A percentile compares a stretch with the other conserved stretches of the same genome.
Conservation (phyloP, 2,329 filamentous ascomycete genomes). For the Ascochyta lentis region DNA sequence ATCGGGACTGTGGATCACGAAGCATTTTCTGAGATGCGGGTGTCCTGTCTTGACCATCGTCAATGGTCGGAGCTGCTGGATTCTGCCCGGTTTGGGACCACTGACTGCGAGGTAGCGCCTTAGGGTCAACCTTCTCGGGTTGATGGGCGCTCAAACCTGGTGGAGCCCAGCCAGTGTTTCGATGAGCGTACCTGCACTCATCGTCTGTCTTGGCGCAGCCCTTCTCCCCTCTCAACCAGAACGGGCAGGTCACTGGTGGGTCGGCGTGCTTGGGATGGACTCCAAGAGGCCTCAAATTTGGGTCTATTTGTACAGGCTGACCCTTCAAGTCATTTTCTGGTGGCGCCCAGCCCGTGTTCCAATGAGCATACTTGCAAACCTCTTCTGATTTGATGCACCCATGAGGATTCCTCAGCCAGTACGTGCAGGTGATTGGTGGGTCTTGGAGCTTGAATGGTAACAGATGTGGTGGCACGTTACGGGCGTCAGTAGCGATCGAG, state of each 20-base stretch:
- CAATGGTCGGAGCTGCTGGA: no score
- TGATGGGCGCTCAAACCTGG: background rate
- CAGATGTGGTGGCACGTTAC: background rate
- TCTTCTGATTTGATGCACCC: constrained; percentile 22
- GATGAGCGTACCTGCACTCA: constrained; percentile 33
- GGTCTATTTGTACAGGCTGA: constrained; percentile 19
- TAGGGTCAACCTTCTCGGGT: background rate
- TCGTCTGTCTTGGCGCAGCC: constrained; percentile 24
- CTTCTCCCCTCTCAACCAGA: constrained; percentile 18
- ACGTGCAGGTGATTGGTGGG: constrained; percentile 29
- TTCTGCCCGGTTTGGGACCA: no score
- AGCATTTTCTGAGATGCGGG: no score
- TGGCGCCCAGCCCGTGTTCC: constrained; percentile 29
- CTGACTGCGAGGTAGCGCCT: background rate
- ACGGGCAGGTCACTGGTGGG: constrained; percentile 24
- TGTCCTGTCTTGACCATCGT: no score
- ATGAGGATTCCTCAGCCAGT: constrained; percentile 22
- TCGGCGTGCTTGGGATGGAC: background rate
- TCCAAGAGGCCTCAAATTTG: constrained; percentile 1
- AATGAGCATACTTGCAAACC: constrained; percentile 29
- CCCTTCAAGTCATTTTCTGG: background rate
- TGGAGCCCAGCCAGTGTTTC: constrained; percentile 32
- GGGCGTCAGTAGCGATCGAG: background rate
- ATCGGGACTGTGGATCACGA: no score
- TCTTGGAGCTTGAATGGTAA: constrained; percentile 15